Conservation (phyloP, 75 land plant species). For the Larix kaempferi region DNA sequence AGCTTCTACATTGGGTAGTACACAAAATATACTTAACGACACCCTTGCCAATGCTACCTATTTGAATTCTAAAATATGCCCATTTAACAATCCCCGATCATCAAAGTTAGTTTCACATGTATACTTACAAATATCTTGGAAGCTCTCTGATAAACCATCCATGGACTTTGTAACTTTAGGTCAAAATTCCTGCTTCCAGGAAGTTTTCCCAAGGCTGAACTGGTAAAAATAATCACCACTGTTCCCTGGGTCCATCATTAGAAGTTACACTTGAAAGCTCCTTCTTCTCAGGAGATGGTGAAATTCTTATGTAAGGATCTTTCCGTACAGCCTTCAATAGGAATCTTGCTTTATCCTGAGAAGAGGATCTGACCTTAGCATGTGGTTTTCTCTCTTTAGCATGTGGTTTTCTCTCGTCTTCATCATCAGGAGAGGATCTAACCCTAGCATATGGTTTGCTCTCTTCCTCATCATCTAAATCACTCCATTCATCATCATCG, state of each 20-base stretch:
- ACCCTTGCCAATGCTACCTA: background rate
- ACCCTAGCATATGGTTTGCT: constrained; percentile 38
- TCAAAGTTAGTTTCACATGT: background rate
- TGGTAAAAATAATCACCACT: constrained; percentile 35
- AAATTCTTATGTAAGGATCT: constrained; percentile 14
- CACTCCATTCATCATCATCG: constrained; percentile 20
- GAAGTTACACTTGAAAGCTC: constrained; percentile 37
- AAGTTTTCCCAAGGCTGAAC: background rate
- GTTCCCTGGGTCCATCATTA: constrained; percentile 63
- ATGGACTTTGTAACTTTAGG: background rate
- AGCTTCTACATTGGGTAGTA: constrained; percentile 1
- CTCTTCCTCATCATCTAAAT: constrained; percentile 24
- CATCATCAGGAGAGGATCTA: constrained; percentile 12
- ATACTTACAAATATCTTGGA: background rate
- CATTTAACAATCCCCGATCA: background rate
- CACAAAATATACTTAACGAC: background rate
- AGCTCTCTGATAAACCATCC: background rate
- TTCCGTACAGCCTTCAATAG: constrained; percentile 9
- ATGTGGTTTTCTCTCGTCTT: constrained; percentile 39
- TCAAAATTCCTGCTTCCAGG: background rate
- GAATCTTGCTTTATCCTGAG: constrained; percentile 29
- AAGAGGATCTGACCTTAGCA: constrained; percentile 14
- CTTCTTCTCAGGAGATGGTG: constrained; percentile 18
- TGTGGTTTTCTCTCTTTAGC: constrained; percentile 44
- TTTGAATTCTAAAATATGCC: background rate